Evolutionary conservation across 2,329 filamentous ascomycete genomes (phyloP), one percentile per base, ranked within the genome.

Genomic region (Sporothrix dimorphospora): DNA sequence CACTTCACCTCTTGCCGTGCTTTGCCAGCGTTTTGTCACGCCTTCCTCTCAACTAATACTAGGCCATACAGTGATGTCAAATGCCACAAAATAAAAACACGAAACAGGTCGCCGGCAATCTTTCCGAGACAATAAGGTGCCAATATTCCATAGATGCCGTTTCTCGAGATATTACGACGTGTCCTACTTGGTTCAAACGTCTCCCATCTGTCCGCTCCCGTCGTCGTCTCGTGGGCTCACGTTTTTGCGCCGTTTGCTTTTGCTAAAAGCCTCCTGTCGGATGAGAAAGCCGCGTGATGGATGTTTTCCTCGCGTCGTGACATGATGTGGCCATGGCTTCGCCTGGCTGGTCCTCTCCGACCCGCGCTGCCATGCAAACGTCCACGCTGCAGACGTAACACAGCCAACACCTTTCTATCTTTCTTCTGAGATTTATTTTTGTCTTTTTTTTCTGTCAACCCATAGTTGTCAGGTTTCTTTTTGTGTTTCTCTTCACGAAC

Each of bases 111-210:
- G n/a, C 38, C 38, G 38, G 59, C 38, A 57, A 19, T 65, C 21
- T 45, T 65, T n/a, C 59, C 38, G 59, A 45, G 59, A 65, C 59
- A 65, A 24, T 27, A 19, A n/a, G 27, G 53, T 42, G n/a, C 38
- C 38, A 63, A 12, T 1, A 16, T 16, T 63, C 38, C n/a, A 45
- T 11, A 63, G 21, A 45, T 27, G 1, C 12, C 38, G 11, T 24
- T 63, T 19, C 30, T 30, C 30, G 55, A 21, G 55, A 19, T 21
- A 59, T 40, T 45, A 19, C 21, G n/a, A 16, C 59, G 12, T 45
- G 19, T 65, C 14, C n/a, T 3, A 21, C n/a, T n/a, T 9, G 34
- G 16, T 40, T 63, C 19, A n/a, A n/a, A n/a, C n/a, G n/a, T n/a
- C n/a, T n/a, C n/a, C n/a, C n/a, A n/a, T n/a, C n/a, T n/a, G n/a